Evolutionary conservation across 768 basidiomycete species (phyloP).

Genomic region (Hypholoma fasciculare): DNA sequence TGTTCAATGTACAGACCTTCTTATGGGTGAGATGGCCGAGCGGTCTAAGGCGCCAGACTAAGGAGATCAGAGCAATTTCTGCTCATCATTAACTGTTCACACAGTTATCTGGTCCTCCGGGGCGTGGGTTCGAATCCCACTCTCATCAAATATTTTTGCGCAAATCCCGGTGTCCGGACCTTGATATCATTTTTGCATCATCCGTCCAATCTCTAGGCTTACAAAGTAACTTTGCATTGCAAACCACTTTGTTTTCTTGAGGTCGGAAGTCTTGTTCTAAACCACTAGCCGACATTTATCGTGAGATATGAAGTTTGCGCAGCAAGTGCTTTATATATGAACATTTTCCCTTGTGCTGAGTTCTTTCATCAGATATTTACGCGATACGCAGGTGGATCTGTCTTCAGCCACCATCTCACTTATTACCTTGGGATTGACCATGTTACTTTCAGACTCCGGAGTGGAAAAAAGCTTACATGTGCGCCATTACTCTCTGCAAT

Average conservation of each 20-base stretch:
- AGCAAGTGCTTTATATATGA: constrained; percentile 15
- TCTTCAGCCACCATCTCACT: not conserved
- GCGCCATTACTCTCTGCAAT: constrained; percentile 1
- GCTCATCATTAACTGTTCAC: not conserved
- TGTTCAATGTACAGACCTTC: no score
- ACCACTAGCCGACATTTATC: not conserved
- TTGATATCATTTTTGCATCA: no score
- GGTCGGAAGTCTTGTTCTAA: no score
- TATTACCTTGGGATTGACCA: constrained; percentile 4
- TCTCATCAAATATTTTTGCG: constrained; percentile 35
- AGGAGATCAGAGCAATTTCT: constrained; percentile 31
- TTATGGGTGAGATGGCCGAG: constrained; percentile 70
- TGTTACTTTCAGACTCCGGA: constrained; percentile 56
- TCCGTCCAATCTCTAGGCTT: no score
- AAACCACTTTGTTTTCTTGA: no score
- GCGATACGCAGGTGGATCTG: constrained; percentile 59
- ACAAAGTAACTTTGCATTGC: no score
- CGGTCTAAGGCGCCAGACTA: constrained; percentile 90
- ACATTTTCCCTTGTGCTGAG: not conserved
- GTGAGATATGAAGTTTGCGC: constrained; percentile 24
- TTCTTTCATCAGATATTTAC: constrained; percentile 50
- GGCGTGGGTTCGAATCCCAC: constrained; percentile 65
- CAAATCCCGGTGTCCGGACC: no score
- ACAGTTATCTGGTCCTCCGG: constrained; percentile 31
- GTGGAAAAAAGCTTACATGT: constrained; percentile 74